A percentile compares a stretch with the other conserved stretches of the same genome.
Evolutionary conservation across 768 basidiomycete species (phyloP).

Genomic region (Candolleomyces aberdarensis): DNA sequence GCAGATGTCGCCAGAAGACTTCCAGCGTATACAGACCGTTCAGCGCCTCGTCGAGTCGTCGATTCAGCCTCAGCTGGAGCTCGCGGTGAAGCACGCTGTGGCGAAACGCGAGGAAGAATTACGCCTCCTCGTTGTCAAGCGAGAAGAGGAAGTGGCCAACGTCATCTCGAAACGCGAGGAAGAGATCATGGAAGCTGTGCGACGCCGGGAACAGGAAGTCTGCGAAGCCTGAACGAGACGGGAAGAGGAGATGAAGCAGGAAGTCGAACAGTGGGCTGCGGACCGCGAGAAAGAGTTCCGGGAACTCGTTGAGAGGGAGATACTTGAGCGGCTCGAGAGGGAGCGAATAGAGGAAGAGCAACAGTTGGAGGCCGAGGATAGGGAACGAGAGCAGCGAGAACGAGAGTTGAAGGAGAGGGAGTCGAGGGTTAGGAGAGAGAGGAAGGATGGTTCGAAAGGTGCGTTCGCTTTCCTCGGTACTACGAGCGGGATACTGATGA

Average conservation of each 20-base stretch:
- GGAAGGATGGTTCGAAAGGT: too few species aligned
- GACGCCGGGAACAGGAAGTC: conserved; percentile 45
- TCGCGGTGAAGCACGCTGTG: conserved; percentile 55
- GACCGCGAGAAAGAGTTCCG: too few species aligned
- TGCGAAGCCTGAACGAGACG: conserved; percentile 41
- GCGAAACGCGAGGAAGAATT: conserved; percentile 66
- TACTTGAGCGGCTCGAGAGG: too few species aligned
- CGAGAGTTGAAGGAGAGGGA: too few species aligned
- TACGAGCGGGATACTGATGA: background rate
- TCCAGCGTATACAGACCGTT: conserved; percentile 10
- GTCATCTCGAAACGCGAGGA: conserved; percentile 67
- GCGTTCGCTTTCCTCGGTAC: background rate
- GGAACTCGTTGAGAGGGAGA: too few species aligned
- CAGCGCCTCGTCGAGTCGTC: background rate
- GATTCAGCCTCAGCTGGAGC: conserved; percentile 33
- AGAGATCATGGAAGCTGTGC: conserved; percentile 68
- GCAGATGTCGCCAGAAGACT: background rate
- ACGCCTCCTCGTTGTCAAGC: conserved; percentile 56
- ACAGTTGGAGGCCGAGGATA: too few species aligned
- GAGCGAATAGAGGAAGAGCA: too few species aligned
- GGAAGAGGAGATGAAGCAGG: conserved; percentile 42
- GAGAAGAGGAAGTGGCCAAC: conserved; percentile 67
- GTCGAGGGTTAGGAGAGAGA: too few species aligned
- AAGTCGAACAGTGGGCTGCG: too few species aligned
- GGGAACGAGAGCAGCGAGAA: too few species aligned